phyloP scores from a whole-genome alignment of 805 yeast genomes.

The Monosporozyma yasuniensis region DNA sequence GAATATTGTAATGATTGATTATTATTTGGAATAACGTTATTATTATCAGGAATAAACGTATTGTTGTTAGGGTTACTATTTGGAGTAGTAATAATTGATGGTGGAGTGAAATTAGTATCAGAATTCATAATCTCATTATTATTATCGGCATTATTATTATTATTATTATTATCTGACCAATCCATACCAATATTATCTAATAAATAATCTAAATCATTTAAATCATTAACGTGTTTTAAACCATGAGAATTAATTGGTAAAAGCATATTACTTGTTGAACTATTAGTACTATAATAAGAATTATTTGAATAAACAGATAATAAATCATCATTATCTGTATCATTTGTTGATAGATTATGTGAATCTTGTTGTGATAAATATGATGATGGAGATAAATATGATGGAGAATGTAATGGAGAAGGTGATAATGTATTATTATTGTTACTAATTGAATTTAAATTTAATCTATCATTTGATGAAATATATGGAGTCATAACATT shows the following conservation, averaged over 20 bases:
- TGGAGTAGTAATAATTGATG: neutral
- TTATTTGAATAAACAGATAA: slow-evolving; percentile 23
- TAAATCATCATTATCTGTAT: slow-evolving; percentile 24
- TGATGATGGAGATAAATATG: slow-evolving; percentile 15
- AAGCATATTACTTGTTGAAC: slow-evolving; percentile 7
- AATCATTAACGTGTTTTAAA: slow-evolving; percentile 16
- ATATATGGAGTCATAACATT: slow-evolving; percentile 14
- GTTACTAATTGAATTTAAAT: neutral
- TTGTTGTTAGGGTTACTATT: neutral
- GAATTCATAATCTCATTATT: neutral
- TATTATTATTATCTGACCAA: neutral
- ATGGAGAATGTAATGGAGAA: slow-evolving; percentile 19
- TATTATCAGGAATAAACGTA: neutral
- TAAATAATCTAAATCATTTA: slow-evolving; percentile 17
- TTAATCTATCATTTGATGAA: slow-evolving; percentile 11
- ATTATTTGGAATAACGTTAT: neutral
- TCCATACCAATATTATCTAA: slow-evolving; percentile 5
- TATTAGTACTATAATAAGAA: slow-evolving; percentile 5
- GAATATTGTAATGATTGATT: neutral
- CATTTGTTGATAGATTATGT: slow-evolving; percentile 6
- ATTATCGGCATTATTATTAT: neutral
- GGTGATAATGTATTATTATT: slow-evolving; percentile 10
- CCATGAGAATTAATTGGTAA: slow-evolving; percentile 23
- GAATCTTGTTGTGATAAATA: neutral
- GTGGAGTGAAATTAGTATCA: neutral